Evolutionary conservation across 345 rosid genomes (phyloP).

Genomic region (Syzygium grande): DNA sequence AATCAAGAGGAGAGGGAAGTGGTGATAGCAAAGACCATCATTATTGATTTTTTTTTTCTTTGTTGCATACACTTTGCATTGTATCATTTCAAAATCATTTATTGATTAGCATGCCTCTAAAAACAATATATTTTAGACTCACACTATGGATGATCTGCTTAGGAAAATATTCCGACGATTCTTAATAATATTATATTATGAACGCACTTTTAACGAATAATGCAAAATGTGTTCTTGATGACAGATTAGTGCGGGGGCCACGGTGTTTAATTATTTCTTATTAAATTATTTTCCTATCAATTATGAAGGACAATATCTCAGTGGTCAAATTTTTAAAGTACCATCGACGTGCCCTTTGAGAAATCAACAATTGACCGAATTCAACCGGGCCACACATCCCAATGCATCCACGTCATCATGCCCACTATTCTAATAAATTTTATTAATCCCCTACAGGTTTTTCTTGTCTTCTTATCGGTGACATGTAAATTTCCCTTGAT

Average conservation of each 20-base stretch:
- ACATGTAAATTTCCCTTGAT: not conserved
- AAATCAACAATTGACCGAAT: not conserved
- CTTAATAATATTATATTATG: not conserved
- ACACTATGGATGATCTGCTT: not conserved
- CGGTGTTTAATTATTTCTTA: not conserved
- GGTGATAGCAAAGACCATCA: not conserved
- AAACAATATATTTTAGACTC: not conserved
- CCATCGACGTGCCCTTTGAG: not conserved
- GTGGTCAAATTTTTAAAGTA: not conserved
- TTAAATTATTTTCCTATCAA: not conserved
- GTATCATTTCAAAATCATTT: not conserved
- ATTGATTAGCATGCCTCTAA: not conserved
- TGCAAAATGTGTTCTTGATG: not conserved
- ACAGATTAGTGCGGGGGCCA: not conserved
- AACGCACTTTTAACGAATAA: not conserved
- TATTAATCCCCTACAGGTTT: not conserved
- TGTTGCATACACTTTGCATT: not conserved
- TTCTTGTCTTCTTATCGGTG: not conserved
- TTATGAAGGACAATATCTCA: not conserved
- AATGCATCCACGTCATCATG: not conserved
- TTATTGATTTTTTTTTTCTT: not conserved
- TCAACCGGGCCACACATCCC: not conserved
- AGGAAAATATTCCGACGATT: not conserved
- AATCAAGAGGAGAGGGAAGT: not conserved
- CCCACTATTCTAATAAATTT: not conserved